Evolutionary conservation across 2,329 filamentous ascomycete genomes (phyloP).

Genomic region (Cladophialophora yegresii): DNA sequence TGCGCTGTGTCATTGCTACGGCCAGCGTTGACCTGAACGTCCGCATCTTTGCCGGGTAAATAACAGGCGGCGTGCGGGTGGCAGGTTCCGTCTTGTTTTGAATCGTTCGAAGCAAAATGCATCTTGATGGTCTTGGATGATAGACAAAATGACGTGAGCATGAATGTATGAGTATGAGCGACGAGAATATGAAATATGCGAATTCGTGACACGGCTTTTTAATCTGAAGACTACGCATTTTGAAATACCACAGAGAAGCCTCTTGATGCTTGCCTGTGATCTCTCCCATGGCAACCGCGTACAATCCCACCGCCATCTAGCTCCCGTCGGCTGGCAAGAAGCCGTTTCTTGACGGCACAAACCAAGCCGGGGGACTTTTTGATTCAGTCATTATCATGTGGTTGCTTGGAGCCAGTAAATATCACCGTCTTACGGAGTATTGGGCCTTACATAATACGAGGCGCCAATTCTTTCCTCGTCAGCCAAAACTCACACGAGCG

Average conservation of each 20-base stretch:
- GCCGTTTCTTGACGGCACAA: not conserved
- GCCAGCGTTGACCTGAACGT: conserved; percentile 81
- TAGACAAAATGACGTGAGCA: conserved; percentile 21
- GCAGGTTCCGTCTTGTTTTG: conserved; percentile 7
- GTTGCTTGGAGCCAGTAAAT: not conserved
- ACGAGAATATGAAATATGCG: conserved; percentile 23
- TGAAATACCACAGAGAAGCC: not conserved
- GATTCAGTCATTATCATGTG: not conserved
- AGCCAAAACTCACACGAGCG: not conserved
- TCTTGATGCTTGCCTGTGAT: not conserved
- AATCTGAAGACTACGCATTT: not conserved
- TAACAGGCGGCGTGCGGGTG: not conserved
- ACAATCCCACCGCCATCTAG: not conserved
- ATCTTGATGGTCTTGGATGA: conserved; percentile 21
- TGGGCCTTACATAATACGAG: not conserved
- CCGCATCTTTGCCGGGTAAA: conserved; percentile 67
- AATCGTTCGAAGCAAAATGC: conserved; percentile 4
- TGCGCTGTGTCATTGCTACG: conserved; percentile 83
- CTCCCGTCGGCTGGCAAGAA: conserved; percentile 3
- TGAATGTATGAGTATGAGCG: conserved; percentile 32
- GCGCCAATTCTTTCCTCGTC: not conserved
- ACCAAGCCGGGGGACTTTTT: not conserved
- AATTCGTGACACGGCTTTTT: not conserved
- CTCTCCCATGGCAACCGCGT: conserved; percentile 1
- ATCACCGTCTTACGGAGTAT: not conserved